Evolutionary conservation across 2,329 filamentous ascomycete genomes (phyloP), one percentile per base, ranked within the genome.

Genomic region (Camillea tinctor): DNA sequence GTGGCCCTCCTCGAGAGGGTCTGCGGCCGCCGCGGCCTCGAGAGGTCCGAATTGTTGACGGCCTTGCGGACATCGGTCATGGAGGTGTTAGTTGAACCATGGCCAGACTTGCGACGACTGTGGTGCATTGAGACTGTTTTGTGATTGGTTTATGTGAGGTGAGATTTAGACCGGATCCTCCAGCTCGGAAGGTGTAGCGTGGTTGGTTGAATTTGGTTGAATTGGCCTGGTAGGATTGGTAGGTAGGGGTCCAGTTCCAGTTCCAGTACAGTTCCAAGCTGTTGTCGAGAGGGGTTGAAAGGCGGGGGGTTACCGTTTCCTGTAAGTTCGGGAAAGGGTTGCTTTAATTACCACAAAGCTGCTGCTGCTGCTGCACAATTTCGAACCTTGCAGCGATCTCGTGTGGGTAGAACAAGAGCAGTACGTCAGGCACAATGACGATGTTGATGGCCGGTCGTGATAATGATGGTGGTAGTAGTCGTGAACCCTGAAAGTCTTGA

Each of bases 81-180:
- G 57, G 83, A 84, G 50, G 80, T 78, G 73, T 82, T 83, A 61
- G 77, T 76, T 61, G 79, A 78, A 68, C 73, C 76, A 74, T 84
- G 81, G 62, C 84, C 83, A 52, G 84, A 86, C 74, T 80, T 84
- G 70, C 81, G 80, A 68, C 84, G 80, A 60, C 78, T 79, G 72
- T 86, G 83, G 73, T 84, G 81, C 84, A 86, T 86, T 66, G 72
- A 61, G 64, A 59, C 53, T 59, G 54, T 66, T 20, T n/a, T 60
- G 56, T 66, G 59, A 69, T 67, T 70, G 68, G 66, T 55, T 61
- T 63, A 60, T 56, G 61, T 51, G 57, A n/a, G n/a, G 55, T 55
- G n/a, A 50, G 58, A 40, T 52, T 36, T 57, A 54, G 50, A 56
- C 55, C 56, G 54, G 36, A 63, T 60, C 23, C 57, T 50, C 44